Conservation (phyloP, 805 yeast species). For the Candida verbasci region DNA sequence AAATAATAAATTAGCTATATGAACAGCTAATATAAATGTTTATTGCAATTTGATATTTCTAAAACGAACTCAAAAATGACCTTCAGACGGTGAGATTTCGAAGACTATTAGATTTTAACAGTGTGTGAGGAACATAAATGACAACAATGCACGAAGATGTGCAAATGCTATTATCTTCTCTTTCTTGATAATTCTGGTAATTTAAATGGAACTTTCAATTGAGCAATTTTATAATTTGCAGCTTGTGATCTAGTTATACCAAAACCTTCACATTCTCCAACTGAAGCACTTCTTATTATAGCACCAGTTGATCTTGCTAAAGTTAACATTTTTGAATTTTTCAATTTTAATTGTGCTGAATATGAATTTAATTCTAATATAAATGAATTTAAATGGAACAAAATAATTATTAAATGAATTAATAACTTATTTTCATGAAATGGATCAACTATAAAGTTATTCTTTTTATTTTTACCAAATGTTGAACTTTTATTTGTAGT, state of each 20-base stretch:
- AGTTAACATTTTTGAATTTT: conserved; percentile 65
- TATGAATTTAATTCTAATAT: conserved; percentile 72
- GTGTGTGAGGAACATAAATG: too few species aligned
- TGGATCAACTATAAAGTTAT: conserved; percentile 81
- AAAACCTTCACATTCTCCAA: conserved; percentile 69
- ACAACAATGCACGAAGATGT: too few species aligned
- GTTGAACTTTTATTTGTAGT: conserved; percentile 61
- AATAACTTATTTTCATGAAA: conserved; percentile 81
- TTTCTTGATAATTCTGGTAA: conserved; percentile 73
- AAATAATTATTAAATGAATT: conserved; percentile 68
- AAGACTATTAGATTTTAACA: too few species aligned
- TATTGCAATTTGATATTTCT: too few species aligned
- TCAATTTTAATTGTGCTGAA: conserved; percentile 78
- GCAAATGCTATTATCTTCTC: conserved; percentile 32
- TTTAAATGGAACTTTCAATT: conserved; percentile 82
- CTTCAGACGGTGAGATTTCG: too few species aligned
- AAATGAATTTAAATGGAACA: conserved; percentile 74
- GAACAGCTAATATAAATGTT: too few species aligned
- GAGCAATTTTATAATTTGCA: conserved; percentile 70
- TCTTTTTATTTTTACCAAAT: conserved; percentile 70
- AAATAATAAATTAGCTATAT: too few species aligned
- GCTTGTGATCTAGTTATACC: conserved; percentile 60
- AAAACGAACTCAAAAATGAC: too few species aligned
- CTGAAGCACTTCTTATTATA: conserved; percentile 62
- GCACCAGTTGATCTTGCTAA: conserved; percentile 84